Evolutionary conservation across 352 stramenopile genomes (phyloP).

Genomic region (Phytophthora idaei): DNA sequence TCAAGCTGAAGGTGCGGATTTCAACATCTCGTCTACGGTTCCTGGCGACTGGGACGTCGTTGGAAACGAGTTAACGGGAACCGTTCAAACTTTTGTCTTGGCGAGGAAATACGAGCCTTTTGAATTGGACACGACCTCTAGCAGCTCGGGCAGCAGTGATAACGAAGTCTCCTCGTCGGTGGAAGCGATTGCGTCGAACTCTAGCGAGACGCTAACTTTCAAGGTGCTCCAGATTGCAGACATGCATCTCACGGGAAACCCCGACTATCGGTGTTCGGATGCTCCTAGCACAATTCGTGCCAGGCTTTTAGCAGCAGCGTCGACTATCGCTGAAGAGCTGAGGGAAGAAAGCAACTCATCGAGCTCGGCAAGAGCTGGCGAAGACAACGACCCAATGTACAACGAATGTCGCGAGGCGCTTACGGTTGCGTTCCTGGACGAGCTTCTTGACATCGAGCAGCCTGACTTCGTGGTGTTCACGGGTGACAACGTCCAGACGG

Average conservation of each 20-base stretch:
- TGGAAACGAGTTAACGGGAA: conserved; percentile 23
- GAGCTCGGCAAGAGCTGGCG: conserved; percentile 17
- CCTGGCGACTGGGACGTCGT: conserved; percentile 33
- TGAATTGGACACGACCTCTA: conserved; percentile 14
- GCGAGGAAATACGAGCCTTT: conserved; percentile 25
- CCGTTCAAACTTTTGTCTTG: conserved; percentile 30
- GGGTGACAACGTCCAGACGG: conserved; percentile 63
- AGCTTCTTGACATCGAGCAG: conserved; percentile 60
- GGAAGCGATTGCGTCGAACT: conserved; percentile 31
- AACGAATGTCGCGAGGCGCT: conserved; percentile 49
- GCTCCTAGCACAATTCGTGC: conserved; percentile 26
- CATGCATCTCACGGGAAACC: conserved; percentile 60
- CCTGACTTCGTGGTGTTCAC: conserved; percentile 74
- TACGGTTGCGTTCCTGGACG: conserved; percentile 57
- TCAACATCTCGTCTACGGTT: conserved; percentile 28
- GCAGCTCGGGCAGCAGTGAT: background rate
- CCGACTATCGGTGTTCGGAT: conserved; percentile 37
- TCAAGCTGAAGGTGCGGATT: conserved; percentile 19
- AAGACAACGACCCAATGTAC: conserved; percentile 32
- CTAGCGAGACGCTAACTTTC: conserved; percentile 42
- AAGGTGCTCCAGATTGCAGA: conserved; percentile 77
- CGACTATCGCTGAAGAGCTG: conserved; percentile 30
- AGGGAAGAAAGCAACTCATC: conserved; percentile 29
- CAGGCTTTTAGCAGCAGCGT: conserved; percentile 34
- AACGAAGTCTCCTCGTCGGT: conserved; percentile 35